Base-by-base conservation (phyloP, 768 basidiomycete species). In the Roridomyces roridus region DNA sequence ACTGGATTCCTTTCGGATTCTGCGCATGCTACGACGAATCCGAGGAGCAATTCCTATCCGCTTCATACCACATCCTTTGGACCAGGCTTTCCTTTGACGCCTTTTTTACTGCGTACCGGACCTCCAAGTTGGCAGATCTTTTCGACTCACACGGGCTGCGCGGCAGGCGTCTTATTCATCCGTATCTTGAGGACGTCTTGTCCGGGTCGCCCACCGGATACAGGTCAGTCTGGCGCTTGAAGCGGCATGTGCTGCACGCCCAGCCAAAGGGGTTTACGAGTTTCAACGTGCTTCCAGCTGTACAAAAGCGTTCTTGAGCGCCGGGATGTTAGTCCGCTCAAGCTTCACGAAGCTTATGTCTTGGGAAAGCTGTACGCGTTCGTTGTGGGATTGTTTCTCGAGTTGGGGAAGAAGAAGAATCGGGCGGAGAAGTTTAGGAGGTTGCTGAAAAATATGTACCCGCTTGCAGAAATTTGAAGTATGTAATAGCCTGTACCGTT, bases 141-240 rank as follows among this genome's bases (percentile, higher is more conserved):
- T 61, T 75, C 34, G 62, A 67, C n/a, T 28, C 41, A 17, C 63
- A 69, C 20, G 67, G 63, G 3, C 35, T 66, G 11, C 23, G 46
- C 15, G 41, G 41, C 18, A 43, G 49, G 4, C 54, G 25, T 18
- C 55, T 26, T 9, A 26, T 44, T n/a, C 57, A 55, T 31, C 62
- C 60, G 5, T 50, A 62, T 50, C 52, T 75, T 34, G 59, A 65
- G 6, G 70, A 70, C 34, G 60, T 73, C 28, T 63, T 77, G 17
- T 49, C 51, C 0, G 49, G 55, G 14, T 51, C 62, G 6, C 68
- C 67, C 1, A 10, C n/a, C 1, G 9, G 35, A 3, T 44, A 43
- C 26, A 65, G 67, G 35, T 74, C 75, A 7, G 77, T 77, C 14
- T 79, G 77, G 77, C 17, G 65, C 26, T 66, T 79, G 37, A 79